A percentile compares a stretch with the other conserved stretches of the same genome.
Conservation (phyloP, 129 eudicot genomes). For the Lonicera japonica region DNA sequence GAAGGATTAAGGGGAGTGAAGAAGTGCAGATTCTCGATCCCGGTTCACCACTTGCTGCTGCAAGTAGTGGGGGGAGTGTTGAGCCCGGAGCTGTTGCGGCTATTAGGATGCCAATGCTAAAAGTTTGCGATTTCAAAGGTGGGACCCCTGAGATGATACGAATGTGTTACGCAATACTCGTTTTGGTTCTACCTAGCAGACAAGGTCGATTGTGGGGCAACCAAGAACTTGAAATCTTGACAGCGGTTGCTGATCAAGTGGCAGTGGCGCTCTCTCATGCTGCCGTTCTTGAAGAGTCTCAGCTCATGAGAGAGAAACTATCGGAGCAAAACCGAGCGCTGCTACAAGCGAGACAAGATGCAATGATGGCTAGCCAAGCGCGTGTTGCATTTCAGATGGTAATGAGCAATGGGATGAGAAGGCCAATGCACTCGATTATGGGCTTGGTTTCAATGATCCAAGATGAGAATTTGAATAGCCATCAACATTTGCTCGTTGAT, state of each 20-base stretch:
- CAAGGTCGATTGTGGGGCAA: constrained; percentile 41
- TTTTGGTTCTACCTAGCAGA: constrained; percentile 57
- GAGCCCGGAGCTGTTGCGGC: constrained; percentile 64
- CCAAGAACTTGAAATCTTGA: constrained; percentile 59
- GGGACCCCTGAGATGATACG: constrained; percentile 67
- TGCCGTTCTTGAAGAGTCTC: constrained; percentile 71
- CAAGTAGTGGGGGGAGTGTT: constrained; percentile 46
- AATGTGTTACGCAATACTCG: constrained; percentile 63
- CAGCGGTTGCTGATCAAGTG: constrained; percentile 74
- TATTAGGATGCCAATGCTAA: constrained; percentile 76
- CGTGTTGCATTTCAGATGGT: constrained; percentile 54
- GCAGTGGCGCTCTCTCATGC: constrained; percentile 87
- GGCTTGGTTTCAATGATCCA: constrained; percentile 63
- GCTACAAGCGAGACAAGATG: constrained; percentile 60
- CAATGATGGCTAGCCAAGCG: constrained; percentile 67
- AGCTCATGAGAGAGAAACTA: constrained; percentile 58
- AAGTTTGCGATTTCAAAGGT: constrained; percentile 61
- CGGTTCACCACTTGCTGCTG: constrained; percentile 44
- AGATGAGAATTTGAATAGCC: constrained; percentile 33
- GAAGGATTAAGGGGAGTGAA: constrained; percentile 44
- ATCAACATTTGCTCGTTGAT: constrained; percentile 42
- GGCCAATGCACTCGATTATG: constrained; percentile 69
- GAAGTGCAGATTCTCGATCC: constrained; percentile 48
- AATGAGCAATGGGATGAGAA: constrained; percentile 62
- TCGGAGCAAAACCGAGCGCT: constrained; percentile 64